Conservation (phyloP, 2,329 filamentous ascomycete genomes). For the Cercospora nicotianae region DNA sequence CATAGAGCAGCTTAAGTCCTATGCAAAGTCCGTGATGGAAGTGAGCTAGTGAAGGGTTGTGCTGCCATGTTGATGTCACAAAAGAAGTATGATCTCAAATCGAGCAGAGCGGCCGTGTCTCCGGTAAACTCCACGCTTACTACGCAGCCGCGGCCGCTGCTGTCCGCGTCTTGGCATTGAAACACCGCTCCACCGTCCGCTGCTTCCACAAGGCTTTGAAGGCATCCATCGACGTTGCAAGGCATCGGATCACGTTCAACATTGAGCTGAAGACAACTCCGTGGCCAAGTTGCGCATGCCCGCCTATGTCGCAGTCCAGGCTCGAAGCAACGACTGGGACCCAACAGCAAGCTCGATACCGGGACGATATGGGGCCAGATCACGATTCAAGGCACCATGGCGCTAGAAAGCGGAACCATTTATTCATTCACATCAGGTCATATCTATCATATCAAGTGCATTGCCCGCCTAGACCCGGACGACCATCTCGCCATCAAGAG, state of each 20-base stretch:
- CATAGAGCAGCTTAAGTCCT: conserved; percentile 9
- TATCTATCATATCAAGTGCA: neutral
- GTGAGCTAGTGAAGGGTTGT: neutral
- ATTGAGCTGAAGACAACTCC: neutral
- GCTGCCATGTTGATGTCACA: neutral
- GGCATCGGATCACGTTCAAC: neutral
- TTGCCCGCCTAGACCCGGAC: conserved; percentile 7
- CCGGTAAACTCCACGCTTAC: neutral
- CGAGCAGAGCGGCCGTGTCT: neutral
- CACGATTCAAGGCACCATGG: neutral
- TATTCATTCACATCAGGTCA: neutral
- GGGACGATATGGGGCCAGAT: neutral
- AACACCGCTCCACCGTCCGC: neutral
- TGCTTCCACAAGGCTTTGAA: neutral
- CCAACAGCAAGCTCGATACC: neutral
- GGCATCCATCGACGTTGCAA: too few species aligned
- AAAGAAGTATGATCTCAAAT: conserved; percentile 1
- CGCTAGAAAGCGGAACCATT: neutral
- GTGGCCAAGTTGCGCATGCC: neutral
- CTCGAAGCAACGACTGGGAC: neutral
- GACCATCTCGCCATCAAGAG: conserved; percentile 15
- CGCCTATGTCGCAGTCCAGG: neutral
- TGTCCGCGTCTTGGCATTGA: neutral
- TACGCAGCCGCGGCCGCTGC: neutral
- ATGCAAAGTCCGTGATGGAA: conserved; percentile 5